Evolutionary conservation across 768 basidiomycete species (phyloP).

Genomic region (Agaricus bisporus): DNA sequence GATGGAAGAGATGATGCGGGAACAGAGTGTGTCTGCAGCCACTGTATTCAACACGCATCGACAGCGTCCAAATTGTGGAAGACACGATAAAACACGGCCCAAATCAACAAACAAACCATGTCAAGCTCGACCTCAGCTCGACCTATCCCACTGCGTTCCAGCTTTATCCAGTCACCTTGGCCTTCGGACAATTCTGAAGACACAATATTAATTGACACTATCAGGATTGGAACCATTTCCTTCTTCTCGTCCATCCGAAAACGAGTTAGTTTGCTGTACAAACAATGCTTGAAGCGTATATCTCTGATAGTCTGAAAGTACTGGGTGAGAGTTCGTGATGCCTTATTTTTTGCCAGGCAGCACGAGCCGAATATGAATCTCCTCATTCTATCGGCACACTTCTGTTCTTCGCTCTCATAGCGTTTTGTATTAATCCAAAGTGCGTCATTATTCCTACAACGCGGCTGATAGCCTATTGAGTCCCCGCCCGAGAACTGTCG

Average conservation of each 20-base stretch:
- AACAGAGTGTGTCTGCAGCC: conserved; percentile 45
- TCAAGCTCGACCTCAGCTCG: conserved; percentile 20
- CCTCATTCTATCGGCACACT: too few relatives aligned
- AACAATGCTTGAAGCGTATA: not conserved
- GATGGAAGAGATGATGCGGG: conserved; percentile 24
- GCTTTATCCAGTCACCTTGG: not conserved
- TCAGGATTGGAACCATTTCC: not conserved
- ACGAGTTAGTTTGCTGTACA: not conserved
- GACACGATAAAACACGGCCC: conserved; percentile 71
- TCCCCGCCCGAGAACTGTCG: too few relatives aligned
- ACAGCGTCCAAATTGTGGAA: conserved; percentile 68
- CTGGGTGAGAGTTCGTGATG: not conserved
- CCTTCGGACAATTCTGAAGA: too few relatives aligned
- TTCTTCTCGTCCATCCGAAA: not conserved
- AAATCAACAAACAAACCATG: conserved; percentile 40
- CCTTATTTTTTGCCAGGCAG: not conserved
- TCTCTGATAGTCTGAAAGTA: too few relatives aligned
- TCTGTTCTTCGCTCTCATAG: too few relatives aligned
- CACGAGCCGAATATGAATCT: too few relatives aligned
- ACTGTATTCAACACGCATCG: conserved; percentile 55
- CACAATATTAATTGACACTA: not conserved
- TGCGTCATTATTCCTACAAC: too few relatives aligned
- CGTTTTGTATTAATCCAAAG: too few relatives aligned
- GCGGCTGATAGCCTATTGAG: too few relatives aligned
- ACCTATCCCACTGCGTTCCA: not conserved